phyloP scores from a whole-genome alignment of 192 early-diverging fungal genomes.

The Umbelopsis isabellina region DNA sequence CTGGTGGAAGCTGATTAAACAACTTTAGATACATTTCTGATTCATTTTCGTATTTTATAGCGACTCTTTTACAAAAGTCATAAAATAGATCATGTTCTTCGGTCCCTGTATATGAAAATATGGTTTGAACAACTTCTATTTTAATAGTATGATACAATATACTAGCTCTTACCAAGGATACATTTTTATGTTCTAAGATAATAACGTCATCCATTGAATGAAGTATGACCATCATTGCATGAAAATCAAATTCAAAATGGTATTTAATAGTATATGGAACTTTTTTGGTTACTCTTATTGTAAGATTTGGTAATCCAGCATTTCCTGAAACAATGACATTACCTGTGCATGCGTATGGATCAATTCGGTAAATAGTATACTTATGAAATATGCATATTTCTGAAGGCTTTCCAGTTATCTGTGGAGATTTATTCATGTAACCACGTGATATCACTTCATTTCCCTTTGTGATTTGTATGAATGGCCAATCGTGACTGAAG shows the following conservation, averaged over 20 bases:
- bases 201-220: background rate
- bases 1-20: background rate
- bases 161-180: background rate
- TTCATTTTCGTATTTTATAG: background rate
- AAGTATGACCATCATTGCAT: conserved; percentile 27
- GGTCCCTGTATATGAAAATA: background rate
- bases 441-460: conserved; percentile 21
- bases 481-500: conserved; percentile 24
- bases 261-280: conserved; percentile 22
- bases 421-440: conserved; percentile 34
- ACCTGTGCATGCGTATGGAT: conserved; percentile 25
- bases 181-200: background rate
- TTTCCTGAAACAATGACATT: conserved; percentile 14
- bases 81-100: background rate
- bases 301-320: background rate
- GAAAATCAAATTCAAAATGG: conserved; percentile 21
- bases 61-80: background rate
- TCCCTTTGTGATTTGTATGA: conserved; percentile 27
- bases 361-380: conserved; percentile 28
- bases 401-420: conserved; percentile 15
- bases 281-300: background rate
- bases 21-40: background rate
- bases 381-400: conserved; percentile 26
- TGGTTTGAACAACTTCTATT: background rate
- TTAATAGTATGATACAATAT: background rate